Conservation (phyloP, 2,329 filamentous ascomycete species). For the Leptosphaerulina australis region DNA sequence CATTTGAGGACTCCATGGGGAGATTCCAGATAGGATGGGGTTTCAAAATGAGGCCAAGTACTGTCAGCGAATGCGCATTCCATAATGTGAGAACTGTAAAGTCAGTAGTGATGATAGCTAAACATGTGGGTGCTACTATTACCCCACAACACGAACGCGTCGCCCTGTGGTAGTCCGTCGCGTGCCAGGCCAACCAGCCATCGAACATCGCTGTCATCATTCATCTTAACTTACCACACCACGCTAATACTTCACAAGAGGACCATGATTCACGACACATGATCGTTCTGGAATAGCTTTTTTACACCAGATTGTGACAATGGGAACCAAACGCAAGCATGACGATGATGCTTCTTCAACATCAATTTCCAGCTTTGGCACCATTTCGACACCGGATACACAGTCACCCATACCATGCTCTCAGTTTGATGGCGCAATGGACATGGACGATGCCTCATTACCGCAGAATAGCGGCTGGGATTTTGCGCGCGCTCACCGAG, state of each 20-base stretch:
- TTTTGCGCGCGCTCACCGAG: constrained; percentile 33
- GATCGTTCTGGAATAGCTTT: too few species aligned
- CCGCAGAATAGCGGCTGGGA: constrained; percentile 31
- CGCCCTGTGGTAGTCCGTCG: constrained; percentile 19
- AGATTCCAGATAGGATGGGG: too few species aligned
- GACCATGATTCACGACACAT: too few species aligned
- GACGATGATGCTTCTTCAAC: constrained; percentile 55
- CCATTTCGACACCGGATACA: constrained; percentile 39
- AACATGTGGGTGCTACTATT: neutral
- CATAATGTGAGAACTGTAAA: neutral
- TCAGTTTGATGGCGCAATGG: constrained; percentile 32
- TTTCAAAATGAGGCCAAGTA: too few species aligned
- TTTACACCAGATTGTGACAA: too few species aligned
- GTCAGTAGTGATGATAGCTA: neutral
- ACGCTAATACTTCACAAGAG: too few species aligned
- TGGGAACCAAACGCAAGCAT: constrained; percentile 66
- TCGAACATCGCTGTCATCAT: constrained; percentile 28
- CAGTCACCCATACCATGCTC: constrained; percentile 36
- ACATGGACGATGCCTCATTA: constrained; percentile 26
- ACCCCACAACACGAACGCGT: constrained; percentile 33
- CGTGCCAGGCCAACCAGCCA: constrained; percentile 39
- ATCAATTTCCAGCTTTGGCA: constrained; percentile 48
- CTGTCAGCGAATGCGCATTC: too few species aligned
- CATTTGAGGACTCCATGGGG: too few species aligned
- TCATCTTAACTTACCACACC: constrained; percentile 10